Evolutionary conservation across 306 rosid genomes (phyloP).

Genomic region (Acacia melanoxylon): DNA sequence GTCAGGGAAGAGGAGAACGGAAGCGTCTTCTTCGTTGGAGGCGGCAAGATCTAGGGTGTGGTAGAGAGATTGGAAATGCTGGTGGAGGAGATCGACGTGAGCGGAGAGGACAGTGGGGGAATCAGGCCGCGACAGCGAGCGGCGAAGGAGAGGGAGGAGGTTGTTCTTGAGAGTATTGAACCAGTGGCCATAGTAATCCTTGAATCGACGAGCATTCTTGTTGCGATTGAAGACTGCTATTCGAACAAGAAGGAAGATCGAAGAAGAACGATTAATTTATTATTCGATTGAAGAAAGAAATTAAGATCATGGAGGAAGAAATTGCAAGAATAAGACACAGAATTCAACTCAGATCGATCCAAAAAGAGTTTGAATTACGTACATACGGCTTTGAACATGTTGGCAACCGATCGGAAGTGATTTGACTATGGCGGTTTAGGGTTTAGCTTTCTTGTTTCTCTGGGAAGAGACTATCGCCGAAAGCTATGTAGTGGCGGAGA

Average conservation of each 20-base stretch:
- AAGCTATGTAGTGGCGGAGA: not conserved
- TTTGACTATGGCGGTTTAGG: not conserved
- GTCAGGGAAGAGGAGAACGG: constrained; percentile 54
- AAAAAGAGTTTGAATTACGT: not conserved
- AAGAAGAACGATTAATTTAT: not conserved
- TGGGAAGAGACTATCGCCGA: not conserved
- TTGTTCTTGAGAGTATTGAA: constrained; percentile 41
- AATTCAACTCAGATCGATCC: not conserved
- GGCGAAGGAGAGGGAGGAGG: constrained; percentile 46
- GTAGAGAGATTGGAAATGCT: constrained; percentile 75
- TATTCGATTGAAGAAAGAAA: not conserved
- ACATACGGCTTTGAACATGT: constrained; percentile 43
- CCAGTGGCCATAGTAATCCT: constrained; percentile 43
- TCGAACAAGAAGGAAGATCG: not conserved
- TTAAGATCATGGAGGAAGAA: not conserved
- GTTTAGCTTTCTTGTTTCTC: constrained; percentile 1
- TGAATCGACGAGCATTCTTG: constrained; percentile 38
- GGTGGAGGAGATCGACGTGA: constrained; percentile 57
- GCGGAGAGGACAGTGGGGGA: constrained; percentile 41
- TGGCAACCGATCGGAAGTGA: not conserved
- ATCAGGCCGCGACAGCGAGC: constrained; percentile 34
- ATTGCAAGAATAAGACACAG: not conserved
- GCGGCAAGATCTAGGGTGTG: constrained; percentile 66
- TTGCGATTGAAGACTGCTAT: constrained; percentile 33
- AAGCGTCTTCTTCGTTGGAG: constrained; percentile 39